Evolutionary conservation across 192 early-diverging fungal species (phyloP).

Genomic region (Backusella circina): DNA sequence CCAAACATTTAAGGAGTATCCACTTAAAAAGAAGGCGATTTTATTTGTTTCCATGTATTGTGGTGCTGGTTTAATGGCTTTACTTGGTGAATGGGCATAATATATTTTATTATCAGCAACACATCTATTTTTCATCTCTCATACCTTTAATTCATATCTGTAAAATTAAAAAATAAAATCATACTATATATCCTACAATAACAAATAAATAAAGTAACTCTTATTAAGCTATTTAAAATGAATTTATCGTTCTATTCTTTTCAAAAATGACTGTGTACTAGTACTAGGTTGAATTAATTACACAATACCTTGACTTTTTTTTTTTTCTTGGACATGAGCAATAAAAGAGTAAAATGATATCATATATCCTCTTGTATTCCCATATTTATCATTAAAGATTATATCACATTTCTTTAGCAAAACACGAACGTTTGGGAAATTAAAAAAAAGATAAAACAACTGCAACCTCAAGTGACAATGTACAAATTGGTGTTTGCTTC

Average conservation of each 20-base stretch:
- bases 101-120: not conserved
- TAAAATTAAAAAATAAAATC: too few species aligned
- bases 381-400: not conserved
- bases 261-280: too few species aligned
- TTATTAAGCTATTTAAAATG: too few species aligned
- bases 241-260: too few species aligned
- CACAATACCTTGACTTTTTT: too few species aligned
- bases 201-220: too few species aligned
- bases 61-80: constrained; percentile 72
- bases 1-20: constrained; percentile 37
- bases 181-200: too few species aligned
- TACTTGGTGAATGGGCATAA: constrained; percentile 62
- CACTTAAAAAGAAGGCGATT: constrained; percentile 26
- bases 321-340: too few species aligned
- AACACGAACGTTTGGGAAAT: not conserved
- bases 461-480: not conserved
- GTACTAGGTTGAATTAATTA: too few species aligned
- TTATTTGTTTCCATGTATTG: constrained; percentile 63
- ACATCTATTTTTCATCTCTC: not conserved
- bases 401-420: not conserved
- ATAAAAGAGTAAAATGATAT: not conserved
- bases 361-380: not conserved
- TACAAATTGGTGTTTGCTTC: not conserved
- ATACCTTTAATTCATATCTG: too few species aligned
- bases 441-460: not conserved